Base-by-base conservation (phyloP, 805 yeast genomes). In the Wickerhamomyces alni region DNA sequence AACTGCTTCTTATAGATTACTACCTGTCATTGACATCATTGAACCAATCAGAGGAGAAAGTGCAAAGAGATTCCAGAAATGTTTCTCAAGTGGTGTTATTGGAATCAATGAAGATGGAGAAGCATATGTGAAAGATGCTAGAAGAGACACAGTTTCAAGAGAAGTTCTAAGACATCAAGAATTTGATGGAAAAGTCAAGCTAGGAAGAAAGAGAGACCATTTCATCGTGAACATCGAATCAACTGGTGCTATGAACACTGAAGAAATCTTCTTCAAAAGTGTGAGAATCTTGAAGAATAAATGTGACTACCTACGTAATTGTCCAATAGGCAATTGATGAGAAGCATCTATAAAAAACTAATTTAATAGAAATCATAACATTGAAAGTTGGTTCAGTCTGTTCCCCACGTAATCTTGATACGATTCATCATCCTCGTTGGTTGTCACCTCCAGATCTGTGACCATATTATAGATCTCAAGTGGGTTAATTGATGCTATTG, bases 221-320 rank as follows among this genome's bases (percentile, higher is more conserved):
- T 93, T 93, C 62, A 86, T 93, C 38, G 93, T 87, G 70, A 87
- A 88, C 54, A 88, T 93, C 35, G 99, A 93, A 65, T 80, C 91
- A 41, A 82, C 95, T 3, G 98, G 99, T 30, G 96, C 97, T 31
- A 89, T 93, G 96, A 70, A 87, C 13, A 96, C 99, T 17, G 96
- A 87, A 54, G 98, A 91, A 66, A 87, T 93, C 39, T 93, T 93
- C 65, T 79, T 87, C 67, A 93, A 91, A 62, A 79, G 91, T 44
- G 84, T 93, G 37, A 75, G 91, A 60, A 80, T 88, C 39, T 72
- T 93, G 60, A 85, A 80, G 63, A 82, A 82, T 58, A 93, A 93
- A 67, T 89, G 86, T 27, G 86, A 80, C 47, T 82, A 81, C 58
- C 69, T 85, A 62, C 78, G 84, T 59, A 77, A 69, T 56, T 85